Base-by-base conservation (phyloP, 257 asterid species). In the Penstemon barbatus region DNA sequence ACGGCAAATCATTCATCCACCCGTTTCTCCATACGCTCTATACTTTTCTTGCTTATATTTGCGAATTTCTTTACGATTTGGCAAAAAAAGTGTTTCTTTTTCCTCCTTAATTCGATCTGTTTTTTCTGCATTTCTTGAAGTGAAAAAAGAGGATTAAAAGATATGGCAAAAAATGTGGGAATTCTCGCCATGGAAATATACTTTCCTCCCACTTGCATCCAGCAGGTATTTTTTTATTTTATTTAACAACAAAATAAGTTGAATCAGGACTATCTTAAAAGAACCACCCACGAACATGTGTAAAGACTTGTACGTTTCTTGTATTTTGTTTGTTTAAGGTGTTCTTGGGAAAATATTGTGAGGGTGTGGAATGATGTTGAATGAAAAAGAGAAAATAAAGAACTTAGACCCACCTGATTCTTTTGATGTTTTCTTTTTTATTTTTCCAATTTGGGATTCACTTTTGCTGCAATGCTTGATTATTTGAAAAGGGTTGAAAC, bases 201-300 rank as follows among this genome's bases (percentile, higher is more conserved):
- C 90, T 86, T 91, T 74, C 99, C 98, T 65, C 98, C 96, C 11
- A 82, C 93, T 78, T 94, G 95, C 83, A 86, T 94, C 86, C 89
- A 85, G 76, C 98, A 92, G 97, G 98, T 92, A 69, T 11, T 10
- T 42, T 45, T 44, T 55, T 54, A 33, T n/a, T 72, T 15, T 44
- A 6, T 40, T 49, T 8, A 5, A 4, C 46, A n/a, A 25, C 33
- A 25, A 25, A 25, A 25, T 11, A 25, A 10, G 63, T 57, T 55
- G 62, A 72, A 70, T 74, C 56, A 43, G n/a, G 54, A n/a, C 39
- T 8, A 5, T 61, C 63, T 39, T 7, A 18, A 8, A 10, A n/a
- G 36, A 39, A 41, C 63, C 33, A 54, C 65, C 54, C 45, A n/a
- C 3, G 71, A 60, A 61, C 68, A 42, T 69, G 77, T 18, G 43